Base-by-base conservation (phyloP, 2,329 filamentous ascomycete species). In the Cyanodermella asteris region DNA sequence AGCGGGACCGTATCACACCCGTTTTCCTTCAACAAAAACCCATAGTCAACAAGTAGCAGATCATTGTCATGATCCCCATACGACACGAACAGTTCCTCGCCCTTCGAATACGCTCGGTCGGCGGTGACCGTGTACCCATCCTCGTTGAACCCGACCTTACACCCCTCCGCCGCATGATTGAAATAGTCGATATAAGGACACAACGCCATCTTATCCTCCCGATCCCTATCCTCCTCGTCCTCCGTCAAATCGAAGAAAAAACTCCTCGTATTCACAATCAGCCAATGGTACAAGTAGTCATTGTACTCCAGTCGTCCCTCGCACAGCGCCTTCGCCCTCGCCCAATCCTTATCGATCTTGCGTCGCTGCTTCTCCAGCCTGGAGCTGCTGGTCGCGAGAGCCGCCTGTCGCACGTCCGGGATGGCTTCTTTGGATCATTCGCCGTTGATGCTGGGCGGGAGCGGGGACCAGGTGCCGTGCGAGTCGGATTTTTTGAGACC, bases 261-360 rank as follows among this genome's bases (percentile, higher is more conserved):
- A 14, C 58, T 61, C 34, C 65, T 49, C 1, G 62, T 67, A 34
- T 67, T 66, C 10, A 67, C 56, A 28, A 68, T 56, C 13, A 66
- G 47, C 65, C 65, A 72, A 36, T 56, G 52, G 38, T 69, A 67
- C 5, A 48, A 47, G 34, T 59, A 68, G 2, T 38, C 37, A n/a
- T n/a, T n/a, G n/a, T n/a, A n/a, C n/a, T n/a, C n/a, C n/a, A n/a
- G n/a, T n/a, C n/a, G n/a, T n/a, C 47, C 37, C 1, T 58, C 55
- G 17, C 59, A 56, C 1, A 50, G 47, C 7, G 43, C 31, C 3
- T 44, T 40, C 1, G 61, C 52, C 4, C 39, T 39, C 0, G 37
- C 36, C 55, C 60, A 0, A 31, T 67, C 63, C 17, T 48, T 46
- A 11, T 45, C 38, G 7, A 69, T 37, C 28, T 66, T 64, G 6